These are phyloP conservation scores for Zasmidium angulare DNA, from an alignment of 2,329 filamentous ascomycete species.

Conservation along the genomic window DNA sequence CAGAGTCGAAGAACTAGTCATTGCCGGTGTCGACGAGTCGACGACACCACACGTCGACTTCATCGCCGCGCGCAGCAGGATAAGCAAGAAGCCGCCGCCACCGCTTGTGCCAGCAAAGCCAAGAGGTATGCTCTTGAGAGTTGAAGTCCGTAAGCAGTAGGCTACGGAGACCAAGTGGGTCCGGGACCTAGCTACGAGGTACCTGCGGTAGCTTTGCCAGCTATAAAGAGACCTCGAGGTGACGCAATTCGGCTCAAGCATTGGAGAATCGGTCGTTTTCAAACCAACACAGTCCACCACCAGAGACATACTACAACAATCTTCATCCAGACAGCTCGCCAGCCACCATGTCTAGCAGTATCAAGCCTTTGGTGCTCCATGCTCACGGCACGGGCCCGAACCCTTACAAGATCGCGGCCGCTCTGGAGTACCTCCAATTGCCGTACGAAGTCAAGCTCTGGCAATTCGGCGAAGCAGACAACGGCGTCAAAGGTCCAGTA, in stretches of 20 bases:
- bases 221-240: background rate
- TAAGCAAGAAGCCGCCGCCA: background rate
- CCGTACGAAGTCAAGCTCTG: constrained; percentile 45
- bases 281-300: background rate
- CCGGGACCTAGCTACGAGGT: background rate
- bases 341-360: constrained; percentile 22
- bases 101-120: background rate
- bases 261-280: background rate
- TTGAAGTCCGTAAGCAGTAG: background rate
- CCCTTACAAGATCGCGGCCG: constrained; percentile 46
- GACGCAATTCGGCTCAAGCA: background rate
- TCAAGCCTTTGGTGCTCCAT: constrained; percentile 42
- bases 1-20: no score
- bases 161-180: background rate
- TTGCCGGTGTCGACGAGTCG: background rate
- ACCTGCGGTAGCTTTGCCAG: background rate
- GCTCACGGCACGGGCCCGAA: constrained; percentile 45
- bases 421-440: constrained; percentile 42
- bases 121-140: background rate
- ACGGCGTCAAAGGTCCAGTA: constrained; percentile 38
- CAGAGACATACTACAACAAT: no score
- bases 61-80: no score
- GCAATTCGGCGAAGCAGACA: constrained; percentile 42
- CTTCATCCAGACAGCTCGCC: background rate
- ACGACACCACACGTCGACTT: background rate